phyloP scores from a whole-genome alignment of 129 eudicot species.

The Flaveria robusta region DNA sequence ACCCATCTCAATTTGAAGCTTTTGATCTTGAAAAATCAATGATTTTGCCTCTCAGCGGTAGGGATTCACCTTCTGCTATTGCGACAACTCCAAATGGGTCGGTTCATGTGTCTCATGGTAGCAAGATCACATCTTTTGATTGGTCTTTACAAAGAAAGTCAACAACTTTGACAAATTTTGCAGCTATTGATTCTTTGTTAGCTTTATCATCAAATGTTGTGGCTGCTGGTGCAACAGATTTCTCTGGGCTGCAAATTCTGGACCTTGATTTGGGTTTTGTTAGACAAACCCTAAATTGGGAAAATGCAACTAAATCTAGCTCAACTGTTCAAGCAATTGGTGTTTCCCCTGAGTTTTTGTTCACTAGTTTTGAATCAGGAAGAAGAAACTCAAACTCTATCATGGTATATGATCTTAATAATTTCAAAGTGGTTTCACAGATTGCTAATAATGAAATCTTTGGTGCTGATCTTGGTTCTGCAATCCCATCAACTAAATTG shows the following conservation, averaged over 20 bases:
- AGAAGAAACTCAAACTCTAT: constrained; percentile 80
- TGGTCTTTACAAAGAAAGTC: constrained; percentile 80
- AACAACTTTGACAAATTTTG: constrained; percentile 71
- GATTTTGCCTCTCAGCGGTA: constrained; percentile 59
- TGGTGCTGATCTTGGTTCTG: constrained; percentile 79
- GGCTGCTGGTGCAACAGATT: constrained; percentile 95
- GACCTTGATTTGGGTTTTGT: constrained; percentile 69
- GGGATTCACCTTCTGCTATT: constrained; percentile 71
- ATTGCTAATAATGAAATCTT: constrained; percentile 70
- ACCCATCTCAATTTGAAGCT: constrained; percentile 79
- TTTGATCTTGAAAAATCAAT: constrained; percentile 61
- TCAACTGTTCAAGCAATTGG: constrained; percentile 89
- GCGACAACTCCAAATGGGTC: constrained; percentile 71
- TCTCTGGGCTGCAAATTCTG: constrained; percentile 75
- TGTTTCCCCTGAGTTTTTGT: constrained; percentile 53
- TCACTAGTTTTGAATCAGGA: constrained; percentile 81
- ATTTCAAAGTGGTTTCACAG: constrained; percentile 48
- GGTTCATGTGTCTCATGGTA: constrained; percentile 77
- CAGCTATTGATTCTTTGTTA: constrained; percentile 66
- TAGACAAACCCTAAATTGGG: constrained; percentile 71
- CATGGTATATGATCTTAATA: constrained; percentile 65
- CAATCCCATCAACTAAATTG: constrained; percentile 81
- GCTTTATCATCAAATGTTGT: constrained; percentile 55
- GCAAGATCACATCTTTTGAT: constrained; percentile 85
- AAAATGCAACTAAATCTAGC: constrained; percentile 78